Base-by-base conservation (phyloP, 306 rosid genomes). In the Casuarina equisetifolia region DNA sequence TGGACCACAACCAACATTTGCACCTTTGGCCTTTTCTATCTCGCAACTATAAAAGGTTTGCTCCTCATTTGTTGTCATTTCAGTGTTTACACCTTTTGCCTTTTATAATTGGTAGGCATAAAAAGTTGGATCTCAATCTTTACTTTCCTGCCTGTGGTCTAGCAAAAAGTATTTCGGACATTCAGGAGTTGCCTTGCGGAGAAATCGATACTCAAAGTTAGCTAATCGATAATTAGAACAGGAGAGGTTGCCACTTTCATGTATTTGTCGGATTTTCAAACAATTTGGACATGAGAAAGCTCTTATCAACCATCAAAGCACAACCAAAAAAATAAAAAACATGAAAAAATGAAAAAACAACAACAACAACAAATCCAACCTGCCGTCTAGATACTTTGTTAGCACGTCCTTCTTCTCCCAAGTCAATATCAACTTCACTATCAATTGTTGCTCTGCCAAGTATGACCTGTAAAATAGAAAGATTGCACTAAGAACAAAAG, bases 361-460 rank as follows among this genome's bases (percentile, higher is more conserved):
- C 32, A 25, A 25, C 32, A 25, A 0, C 32, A 25, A 74, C 3
- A 61, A 69, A 76, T 52, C 88, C 76, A 74, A 93, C 98, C 87
- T 93, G 98, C 78, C 87, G 89, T 78, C 98, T 87, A 67, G 98
- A 93, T 82, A 91, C 89, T 81, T 87, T 88, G 87, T 80, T 88
- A 72, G 91, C 90, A 12, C 17, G 72, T 69, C 90, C 93, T 86
- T 89, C 93, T 88, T 77, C 84, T 68, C 92, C 84, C 84, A 93
- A 87, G 88, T 93, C 92, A 80, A 93, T 89, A 81, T 93, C 97
- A 83, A 93, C 98, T 52, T 70, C 75, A 49, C 80, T 4, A 19
- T 86, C 97, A 17, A 82, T 85, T 16, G 98, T 85, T 80, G 88
- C 85, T 87, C 98, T 85, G 69, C 98, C 98, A 82, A 93, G 89